A percentile compares a stretch with the other conserved stretches of the same genome.
phyloP scores from a whole-genome alignment of 805 yeast species.

The Starmera quercuum region DNA sequence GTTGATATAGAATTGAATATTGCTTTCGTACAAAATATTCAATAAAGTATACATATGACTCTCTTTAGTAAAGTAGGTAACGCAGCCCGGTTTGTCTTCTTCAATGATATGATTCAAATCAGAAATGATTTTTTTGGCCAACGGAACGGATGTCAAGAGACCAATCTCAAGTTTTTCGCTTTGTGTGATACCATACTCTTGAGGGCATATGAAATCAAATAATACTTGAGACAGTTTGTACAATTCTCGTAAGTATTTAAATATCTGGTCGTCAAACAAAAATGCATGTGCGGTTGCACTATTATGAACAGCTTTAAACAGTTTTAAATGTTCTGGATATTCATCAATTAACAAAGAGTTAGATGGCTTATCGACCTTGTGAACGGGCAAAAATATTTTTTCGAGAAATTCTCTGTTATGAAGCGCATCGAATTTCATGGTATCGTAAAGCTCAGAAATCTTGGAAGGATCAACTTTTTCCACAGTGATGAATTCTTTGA shows the following conservation, averaged over 20 bases:
- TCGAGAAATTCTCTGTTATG: constrained; percentile 89
- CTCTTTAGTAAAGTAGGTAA: constrained; percentile 92
- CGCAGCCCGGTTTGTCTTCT: constrained; percentile 74
- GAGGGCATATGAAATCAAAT: constrained; percentile 97
- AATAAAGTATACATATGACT: constrained; percentile 91
- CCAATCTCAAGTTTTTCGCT: constrained; percentile 96
- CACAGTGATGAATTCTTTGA: constrained; percentile 82
- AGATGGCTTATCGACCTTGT: constrained; percentile 27
- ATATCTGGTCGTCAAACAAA: constrained; percentile 74
- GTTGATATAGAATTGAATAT: constrained; percentile 90
- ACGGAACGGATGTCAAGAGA: constrained; percentile 83
- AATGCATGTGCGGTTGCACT: constrained; percentile 25
- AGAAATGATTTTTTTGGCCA: constrained; percentile 76
- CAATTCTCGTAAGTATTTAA: constrained; percentile 75
- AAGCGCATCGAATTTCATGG: constrained; percentile 96
- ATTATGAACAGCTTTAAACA: constrained; percentile 13
- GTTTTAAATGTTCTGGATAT: constrained; percentile 20
- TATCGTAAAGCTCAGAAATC: constrained; percentile 92
- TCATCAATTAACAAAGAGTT: constrained; percentile 19
- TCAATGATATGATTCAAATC: constrained; percentile 78
- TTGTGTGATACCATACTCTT: constrained; percentile 95
- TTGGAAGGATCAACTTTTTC: constrained; percentile 98
- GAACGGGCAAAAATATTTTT: constrained; percentile 67
- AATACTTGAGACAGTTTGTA: constrained; percentile 86
- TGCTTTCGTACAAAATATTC: constrained; percentile 86